Percentiles rank a stretch among this genome's conserved stretches.
Conservation (phyloP, 1,284 basidiomycete genomes). For the Fomitopsis palustris region DNA sequence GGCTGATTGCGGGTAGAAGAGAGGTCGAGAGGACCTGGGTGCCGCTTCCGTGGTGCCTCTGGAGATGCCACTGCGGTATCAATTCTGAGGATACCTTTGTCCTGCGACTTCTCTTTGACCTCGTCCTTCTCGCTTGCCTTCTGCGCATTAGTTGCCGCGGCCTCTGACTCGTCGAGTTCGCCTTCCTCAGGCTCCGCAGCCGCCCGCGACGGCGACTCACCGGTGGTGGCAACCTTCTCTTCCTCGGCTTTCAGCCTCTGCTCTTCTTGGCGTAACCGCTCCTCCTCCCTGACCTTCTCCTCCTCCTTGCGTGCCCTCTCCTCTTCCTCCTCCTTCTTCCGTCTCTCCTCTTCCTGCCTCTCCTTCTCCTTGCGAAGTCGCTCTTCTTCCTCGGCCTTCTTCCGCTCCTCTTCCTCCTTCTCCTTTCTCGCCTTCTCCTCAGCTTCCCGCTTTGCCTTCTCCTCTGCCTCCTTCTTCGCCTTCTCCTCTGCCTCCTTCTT, state of each 20-base stretch:
- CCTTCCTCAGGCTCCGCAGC: conserved; percentile 35
- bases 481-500: conserved; percentile 32
- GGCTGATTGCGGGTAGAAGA: conserved; percentile 40
- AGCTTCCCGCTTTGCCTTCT: conserved; percentile 17
- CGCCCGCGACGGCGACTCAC: conserved; percentile 25
- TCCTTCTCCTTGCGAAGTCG: conserved; percentile 35
- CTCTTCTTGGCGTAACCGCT: conserved; percentile 29
- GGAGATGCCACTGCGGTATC: conserved; percentile 45
- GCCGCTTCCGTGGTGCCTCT: conserved; percentile 36
- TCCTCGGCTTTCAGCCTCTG: conserved; percentile 28
- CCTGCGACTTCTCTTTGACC: conserved; percentile 30
- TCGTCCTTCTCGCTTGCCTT: conserved; percentile 28
- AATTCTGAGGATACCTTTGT: conserved; percentile 56
- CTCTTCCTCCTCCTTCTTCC: conserved; percentile 28
- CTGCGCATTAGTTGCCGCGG: conserved; percentile 11
- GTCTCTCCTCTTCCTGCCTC: conserved; percentile 36
- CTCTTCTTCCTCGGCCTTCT: conserved; percentile 34
- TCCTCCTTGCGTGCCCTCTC: conserved; percentile 22
- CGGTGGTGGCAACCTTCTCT: conserved; percentile 26
- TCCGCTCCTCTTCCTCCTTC: conserved; percentile 32
- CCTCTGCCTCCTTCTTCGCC: conserved; percentile 26
- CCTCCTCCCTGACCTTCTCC: conserved; percentile 33
- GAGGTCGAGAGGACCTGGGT: conserved; percentile 77
- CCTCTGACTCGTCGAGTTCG: conserved; percentile 36
- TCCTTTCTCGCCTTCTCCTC: conserved; percentile 21